Evolutionary conservation across 495 filamentous ascomycete species (phyloP).

Genomic region (Friedmanniomyces endolithicus): DNA sequence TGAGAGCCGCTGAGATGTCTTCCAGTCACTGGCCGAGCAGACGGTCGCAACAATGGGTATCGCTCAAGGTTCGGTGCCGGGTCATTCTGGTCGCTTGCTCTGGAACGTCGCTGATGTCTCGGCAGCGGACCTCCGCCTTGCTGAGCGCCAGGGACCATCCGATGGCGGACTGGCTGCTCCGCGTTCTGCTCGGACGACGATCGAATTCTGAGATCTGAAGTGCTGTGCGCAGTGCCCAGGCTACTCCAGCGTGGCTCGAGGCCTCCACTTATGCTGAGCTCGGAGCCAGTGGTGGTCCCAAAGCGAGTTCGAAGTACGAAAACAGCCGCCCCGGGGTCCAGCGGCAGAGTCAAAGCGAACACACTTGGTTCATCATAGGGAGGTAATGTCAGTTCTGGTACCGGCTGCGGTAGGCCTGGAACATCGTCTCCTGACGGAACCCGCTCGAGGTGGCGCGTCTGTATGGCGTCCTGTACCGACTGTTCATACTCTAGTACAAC

Average conservation of each 20-base stretch:
- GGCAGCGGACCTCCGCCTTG: neutral
- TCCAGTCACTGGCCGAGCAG: neutral
- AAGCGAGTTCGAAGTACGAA: constrained; percentile 17
- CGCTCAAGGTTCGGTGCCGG: constrained; percentile 4
- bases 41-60: constrained; percentile 9
- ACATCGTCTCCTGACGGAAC: neutral
- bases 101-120: constrained; percentile 1
- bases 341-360: neutral
- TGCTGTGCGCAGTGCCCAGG: constrained; percentile 9
- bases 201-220: constrained; percentile 5
- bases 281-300: constrained; percentile 1
- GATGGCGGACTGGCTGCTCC: neutral
- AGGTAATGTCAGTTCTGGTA: constrained; percentile 7
- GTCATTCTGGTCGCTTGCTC: constrained; percentile 7
- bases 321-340: constrained; percentile 14
- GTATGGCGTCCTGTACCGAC: neutral
- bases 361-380: neutral
- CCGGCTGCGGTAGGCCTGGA: neutral
- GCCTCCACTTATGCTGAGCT: neutral
- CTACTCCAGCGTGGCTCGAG: constrained; percentile 8
- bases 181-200: constrained; percentile 15
- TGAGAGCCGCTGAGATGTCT: constrained; percentile 1
- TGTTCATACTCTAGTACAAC: neutral
- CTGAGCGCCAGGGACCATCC: neutral
- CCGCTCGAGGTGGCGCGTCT: neutral